Base-by-base conservation (phyloP, 2,329 filamentous ascomycete genomes). In the Verticillium albo-atrum region DNA sequence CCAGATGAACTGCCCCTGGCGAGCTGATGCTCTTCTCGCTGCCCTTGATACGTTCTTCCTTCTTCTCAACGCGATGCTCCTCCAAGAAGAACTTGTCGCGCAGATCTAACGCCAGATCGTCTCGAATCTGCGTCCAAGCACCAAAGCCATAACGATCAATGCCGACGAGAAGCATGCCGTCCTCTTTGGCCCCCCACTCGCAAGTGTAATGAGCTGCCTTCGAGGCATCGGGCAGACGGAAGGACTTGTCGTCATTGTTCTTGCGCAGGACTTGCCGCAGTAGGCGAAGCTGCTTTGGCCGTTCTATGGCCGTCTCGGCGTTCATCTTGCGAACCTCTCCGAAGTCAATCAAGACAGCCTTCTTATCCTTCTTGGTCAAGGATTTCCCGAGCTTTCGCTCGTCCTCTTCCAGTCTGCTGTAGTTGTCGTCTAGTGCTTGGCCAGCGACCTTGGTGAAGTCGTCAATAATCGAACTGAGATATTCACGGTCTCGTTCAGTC, bases 21-120 rank as follows among this genome's bases (percentile, higher is more conserved):
- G 94, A 96, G 69, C 96, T 96, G 35, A 91, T 90, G 62, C 89
- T 88, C 68, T 91, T 92, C 59, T 89, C 89, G 20, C 91, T 89
- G 17, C 79, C 85, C 68, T 92, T 91, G 68, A 82, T 90, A 35
- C 95, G 89, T 73, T 97, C 92, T 68, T 95, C 93, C 72, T 98
- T 98, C 77, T 96, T 95, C 73, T 96, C 95, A 20, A 98, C 94
- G n/a, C 94, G 90, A 72, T 98, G 93, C 74, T 99, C 96, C 71
- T 99, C 95, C 1, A 99, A 78, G 77, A 96, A 99, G 71, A 98
- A 91, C 70, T 97, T 98, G 68, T 97, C 92, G 2, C 80, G 78
- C 77, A 99, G 88, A 9, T 87, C 90, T 25, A 99, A 84, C 32
- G 97, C 92, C 1, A 85, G 77, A 69, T 99, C 95, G 67, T 99